Evolutionary conservation across 192 early-diverging fungal species (phyloP).

Genomic region (Backusella macrospora): DNA sequence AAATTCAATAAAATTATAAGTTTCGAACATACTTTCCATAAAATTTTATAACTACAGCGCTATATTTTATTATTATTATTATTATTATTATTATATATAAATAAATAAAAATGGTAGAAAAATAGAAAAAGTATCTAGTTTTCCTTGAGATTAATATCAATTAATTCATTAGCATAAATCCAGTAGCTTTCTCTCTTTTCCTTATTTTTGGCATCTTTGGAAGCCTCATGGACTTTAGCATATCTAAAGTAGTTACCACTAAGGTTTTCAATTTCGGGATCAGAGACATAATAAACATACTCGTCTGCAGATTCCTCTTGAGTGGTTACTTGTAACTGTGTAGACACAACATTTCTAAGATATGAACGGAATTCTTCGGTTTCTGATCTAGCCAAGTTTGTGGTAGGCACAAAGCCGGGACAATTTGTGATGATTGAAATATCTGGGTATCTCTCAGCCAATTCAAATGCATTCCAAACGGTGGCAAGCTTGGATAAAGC

Average conservation of each 20-base stretch:
- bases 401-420: constrained; percentile 35
- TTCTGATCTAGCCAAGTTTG: constrained; percentile 7
- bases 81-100: too few species aligned
- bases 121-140: too few species aligned
- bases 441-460: background rate
- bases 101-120: too few species aligned
- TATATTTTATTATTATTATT: too few species aligned
- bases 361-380: constrained; percentile 1
- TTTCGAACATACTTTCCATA: too few species aligned
- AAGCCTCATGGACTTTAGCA: background rate
- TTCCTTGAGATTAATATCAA: background rate
- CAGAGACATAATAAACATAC: constrained; percentile 27
- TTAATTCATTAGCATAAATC: constrained; percentile 13
- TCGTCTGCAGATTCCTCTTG: constrained; percentile 8
- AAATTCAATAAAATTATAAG: too few species aligned
- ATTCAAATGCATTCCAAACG: constrained; percentile 10
- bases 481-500: constrained; percentile 18
- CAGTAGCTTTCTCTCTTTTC: constrained; percentile 3
- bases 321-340: background rate
- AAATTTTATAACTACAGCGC: too few species aligned
- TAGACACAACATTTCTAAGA: background rate
- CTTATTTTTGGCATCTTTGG: constrained; percentile 16
- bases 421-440: constrained; percentile 11
- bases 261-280: background rate
- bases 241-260: constrained; percentile 1